A percentile compares a stretch with the other conserved stretches of the same genome.
Evolutionary conservation across 2,329 filamentous ascomycete species (phyloP).

Genomic region (Aspergillus fumigatus): DNA sequence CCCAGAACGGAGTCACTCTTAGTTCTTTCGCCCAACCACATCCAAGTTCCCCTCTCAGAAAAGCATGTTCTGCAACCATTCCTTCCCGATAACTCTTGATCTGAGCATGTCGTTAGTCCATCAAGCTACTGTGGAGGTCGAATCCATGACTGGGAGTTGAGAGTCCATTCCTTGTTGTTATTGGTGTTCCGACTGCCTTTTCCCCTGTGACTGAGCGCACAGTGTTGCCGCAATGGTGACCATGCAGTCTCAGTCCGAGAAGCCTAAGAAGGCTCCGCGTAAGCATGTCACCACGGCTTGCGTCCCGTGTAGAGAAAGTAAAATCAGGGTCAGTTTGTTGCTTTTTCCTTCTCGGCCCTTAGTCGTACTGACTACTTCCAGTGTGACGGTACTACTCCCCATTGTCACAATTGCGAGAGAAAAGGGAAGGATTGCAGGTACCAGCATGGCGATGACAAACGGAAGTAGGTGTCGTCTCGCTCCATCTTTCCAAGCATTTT

Average conservation of each 20-base stretch:
- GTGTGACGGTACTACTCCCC: constrained; percentile 36
- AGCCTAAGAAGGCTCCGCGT: constrained; percentile 29
- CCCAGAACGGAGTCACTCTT: neutral
- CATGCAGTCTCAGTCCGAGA: constrained; percentile 24
- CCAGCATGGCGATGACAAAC: constrained; percentile 37
- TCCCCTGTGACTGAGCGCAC: neutral
- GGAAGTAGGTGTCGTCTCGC: constrained; percentile 28
- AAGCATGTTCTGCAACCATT: neutral
- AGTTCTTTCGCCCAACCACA: neutral
- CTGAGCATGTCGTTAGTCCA: neutral
- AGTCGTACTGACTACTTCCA: constrained; percentile 9
- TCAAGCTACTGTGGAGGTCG: neutral
- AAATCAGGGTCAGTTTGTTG: constrained; percentile 35
- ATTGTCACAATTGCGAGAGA: constrained; percentile 37
- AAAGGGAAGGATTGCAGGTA: constrained; percentile 38
- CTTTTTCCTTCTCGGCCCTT: neutral
- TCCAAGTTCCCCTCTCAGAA: neutral
- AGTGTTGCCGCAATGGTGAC: neutral
- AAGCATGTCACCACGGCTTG: constrained; percentile 45
- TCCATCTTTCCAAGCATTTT: neutral
- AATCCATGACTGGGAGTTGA: neutral
- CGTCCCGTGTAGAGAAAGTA: constrained; percentile 43
- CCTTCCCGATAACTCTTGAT: neutral
- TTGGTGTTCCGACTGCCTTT: neutral
- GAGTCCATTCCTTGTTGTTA: neutral